Conservation (phyloP, 148 eudicot species). For the Vaccinium corymbosum region DNA sequence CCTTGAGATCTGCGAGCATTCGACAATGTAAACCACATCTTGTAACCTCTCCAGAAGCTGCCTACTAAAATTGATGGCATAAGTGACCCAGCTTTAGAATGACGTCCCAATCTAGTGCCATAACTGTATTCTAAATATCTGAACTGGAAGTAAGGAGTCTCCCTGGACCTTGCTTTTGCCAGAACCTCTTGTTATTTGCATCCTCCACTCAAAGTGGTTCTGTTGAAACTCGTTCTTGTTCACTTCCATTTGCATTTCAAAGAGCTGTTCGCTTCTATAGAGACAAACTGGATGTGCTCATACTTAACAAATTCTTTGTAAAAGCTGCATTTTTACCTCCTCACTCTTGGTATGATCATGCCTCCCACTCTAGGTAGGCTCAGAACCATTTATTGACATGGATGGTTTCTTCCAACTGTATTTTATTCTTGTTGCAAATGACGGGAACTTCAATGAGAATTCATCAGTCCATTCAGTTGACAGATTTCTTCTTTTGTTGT, state of each 20-base stretch:
- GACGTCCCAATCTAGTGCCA: not conserved
- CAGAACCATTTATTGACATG: not conserved
- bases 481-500: not conserved
- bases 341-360: not conserved
- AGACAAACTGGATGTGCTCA: not conserved
- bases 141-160: not conserved
- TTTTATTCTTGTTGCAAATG: not conserved
- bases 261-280: not conserved
- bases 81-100: not conserved
- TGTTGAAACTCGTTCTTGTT: not conserved
- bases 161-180: not conserved
- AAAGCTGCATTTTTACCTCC: not conserved
- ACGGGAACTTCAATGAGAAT: not conserved
- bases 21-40: not conserved
- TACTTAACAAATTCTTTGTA: not conserved
- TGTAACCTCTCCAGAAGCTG: not conserved
- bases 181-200: not conserved
- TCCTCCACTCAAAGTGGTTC: conserved; percentile 3
- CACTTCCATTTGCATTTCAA: not conserved
- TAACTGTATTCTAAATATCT: not conserved
- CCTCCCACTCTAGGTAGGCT: not conserved
- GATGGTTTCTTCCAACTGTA: not conserved
- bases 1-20: not conserved
- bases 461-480: not conserved
- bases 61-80: not conserved